phyloP scores from a whole-genome alignment of 768 basidiomycete genomes.

The Lactarius vividus region DNA sequence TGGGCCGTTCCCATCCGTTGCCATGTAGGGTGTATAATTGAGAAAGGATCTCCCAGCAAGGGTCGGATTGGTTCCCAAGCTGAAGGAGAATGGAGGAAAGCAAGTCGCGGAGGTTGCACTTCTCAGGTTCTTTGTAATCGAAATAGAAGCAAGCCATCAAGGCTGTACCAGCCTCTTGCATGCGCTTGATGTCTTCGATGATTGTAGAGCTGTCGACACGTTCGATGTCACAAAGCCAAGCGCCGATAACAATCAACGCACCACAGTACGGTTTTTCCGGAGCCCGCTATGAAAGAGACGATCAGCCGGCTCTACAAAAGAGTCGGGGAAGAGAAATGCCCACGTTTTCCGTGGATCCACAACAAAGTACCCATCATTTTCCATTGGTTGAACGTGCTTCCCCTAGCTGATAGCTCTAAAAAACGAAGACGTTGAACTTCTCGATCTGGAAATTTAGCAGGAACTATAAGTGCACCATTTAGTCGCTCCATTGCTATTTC shows the following conservation, averaged over 20 bases:
- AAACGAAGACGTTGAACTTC: background rate
- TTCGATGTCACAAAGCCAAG: too few species aligned
- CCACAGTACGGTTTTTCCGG: slow-evolving; percentile 13
- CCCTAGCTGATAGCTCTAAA: background rate
- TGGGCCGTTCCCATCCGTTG: background rate
- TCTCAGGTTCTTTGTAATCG: slow-evolving; percentile 5
- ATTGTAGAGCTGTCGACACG: background rate
- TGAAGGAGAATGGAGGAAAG: slow-evolving; percentile 15
- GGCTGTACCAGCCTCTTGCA: background rate
- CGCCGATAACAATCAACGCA: background rate
- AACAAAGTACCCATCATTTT: slow-evolving; percentile 1
- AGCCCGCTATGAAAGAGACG: slow-evolving; percentile 3
- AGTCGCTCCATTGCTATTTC: background rate
- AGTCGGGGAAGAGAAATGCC: background rate
- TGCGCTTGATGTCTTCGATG: background rate
- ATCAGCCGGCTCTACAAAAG: background rate
- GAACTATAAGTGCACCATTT: background rate
- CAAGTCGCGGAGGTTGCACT: slow-evolving; percentile 5
- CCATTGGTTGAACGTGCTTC: slow-evolving; percentile 1
- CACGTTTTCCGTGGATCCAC: slow-evolving; percentile 10
- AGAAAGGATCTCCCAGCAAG: slow-evolving; percentile 2
- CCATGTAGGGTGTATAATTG: background rate
- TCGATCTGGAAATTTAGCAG: background rate
- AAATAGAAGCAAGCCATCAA: slow-evolving; percentile 13
- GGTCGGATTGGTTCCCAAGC: background rate